These are phyloP conservation scores for Coniochaeta sp. DNA, from an alignment of 2,329 filamentous ascomycete species.

Conservation along the genomic window DNA sequence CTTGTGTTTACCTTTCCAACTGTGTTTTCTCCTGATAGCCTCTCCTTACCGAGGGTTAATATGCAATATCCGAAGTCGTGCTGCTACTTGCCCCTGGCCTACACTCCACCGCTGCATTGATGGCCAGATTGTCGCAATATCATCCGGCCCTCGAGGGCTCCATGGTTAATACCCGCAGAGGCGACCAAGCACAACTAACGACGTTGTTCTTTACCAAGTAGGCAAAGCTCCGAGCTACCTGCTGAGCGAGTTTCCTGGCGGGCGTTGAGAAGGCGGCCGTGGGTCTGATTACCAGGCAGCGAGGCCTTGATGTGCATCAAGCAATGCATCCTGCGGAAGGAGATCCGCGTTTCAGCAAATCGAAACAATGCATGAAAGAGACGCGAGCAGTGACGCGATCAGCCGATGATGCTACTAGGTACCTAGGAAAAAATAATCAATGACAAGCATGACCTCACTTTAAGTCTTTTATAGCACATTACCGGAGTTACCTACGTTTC, in stretches of 20 bases:
- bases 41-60: neutral
- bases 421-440: neutral
- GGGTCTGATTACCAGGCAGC: neutral
- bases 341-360: neutral
- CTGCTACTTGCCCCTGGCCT: neutral
- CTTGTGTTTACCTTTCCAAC: too few relatives aligned
- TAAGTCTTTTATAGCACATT: neutral
- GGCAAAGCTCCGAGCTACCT: too few relatives aligned
- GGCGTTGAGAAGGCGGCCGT: neutral
- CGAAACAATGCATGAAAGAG: neutral
- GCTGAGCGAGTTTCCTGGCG: too few relatives aligned
- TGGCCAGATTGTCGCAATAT: conserved; percentile 10
- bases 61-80: neutral
- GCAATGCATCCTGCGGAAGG: neutral
- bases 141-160: neutral
- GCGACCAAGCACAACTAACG: too few relatives aligned
- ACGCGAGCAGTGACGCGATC: conserved; percentile 1
- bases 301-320: neutral
- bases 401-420: neutral
- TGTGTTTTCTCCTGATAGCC: neutral
- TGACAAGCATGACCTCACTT: neutral
- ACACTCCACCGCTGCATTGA: conserved; percentile 6
- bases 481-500: too few relatives aligned
- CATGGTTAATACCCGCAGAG: neutral
- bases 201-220: too few relatives aligned